Evolutionary conservation across 371 early-diverging fungal genomes (phyloP), one percentile per base, ranked within the genome.

Genomic region (Funneliformis caledonium): DNA sequence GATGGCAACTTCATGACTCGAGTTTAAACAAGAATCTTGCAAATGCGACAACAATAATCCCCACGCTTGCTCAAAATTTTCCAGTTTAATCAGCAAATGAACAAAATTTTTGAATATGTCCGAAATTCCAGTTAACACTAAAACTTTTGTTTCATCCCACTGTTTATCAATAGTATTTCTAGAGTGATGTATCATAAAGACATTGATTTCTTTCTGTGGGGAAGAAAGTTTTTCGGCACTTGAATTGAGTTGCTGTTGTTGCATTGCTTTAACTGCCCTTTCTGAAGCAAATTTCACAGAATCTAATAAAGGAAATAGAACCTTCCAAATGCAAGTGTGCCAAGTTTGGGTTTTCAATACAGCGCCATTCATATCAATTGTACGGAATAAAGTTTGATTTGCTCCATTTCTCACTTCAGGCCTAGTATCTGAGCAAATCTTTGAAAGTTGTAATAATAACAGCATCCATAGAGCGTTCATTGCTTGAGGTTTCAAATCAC

Each of bases 101-200:
- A 95, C 84, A 81, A 96, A 94, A 50, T 91, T 92, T 43, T 90
- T 87, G 64, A 95, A 92, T 42, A 94, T 89, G 12, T 85, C 89
- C 14, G 95, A 90, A 16, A 96, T 85, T 0, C 97, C 95, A 43
- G 86, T 91, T 42, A 96, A 83, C 7, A 96, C 93, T 4, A 97
- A 84, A 0, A 95, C 94, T 50, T 94, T 94, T 0, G 98, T 96
- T 85, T 97, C 99, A 80, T 99, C 97, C 99, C 99, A 99, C 83
- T 96, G 97, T 81, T 96, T 96, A 69, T 92, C 88, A 0, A 89
- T 89, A 6, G 94, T 93, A 76, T 94, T 92, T 64, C 94, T 87
- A 31, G 88, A 92, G 83, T 92, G 94, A 82, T 90, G 93, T 16
- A 88, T 84, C 88, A 88, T 88, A 72, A 89, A 86, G 37, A 82